Base-by-base conservation (phyloP, 2,329 filamentous ascomycete genomes). In the Bipolaris victoriae region DNA sequence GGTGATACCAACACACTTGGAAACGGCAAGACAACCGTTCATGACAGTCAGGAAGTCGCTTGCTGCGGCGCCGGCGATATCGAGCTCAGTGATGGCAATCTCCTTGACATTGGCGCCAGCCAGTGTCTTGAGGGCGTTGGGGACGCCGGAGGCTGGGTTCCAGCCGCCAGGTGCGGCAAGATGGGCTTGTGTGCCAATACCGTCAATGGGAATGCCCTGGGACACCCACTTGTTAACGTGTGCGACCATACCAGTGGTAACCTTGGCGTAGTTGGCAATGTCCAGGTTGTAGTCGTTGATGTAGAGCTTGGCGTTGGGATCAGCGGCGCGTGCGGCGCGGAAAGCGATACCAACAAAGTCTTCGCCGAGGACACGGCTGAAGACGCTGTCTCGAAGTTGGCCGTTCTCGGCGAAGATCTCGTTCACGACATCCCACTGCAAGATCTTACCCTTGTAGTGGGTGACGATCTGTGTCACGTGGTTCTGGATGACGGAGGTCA, bases 231-330 rank as follows among this genome's bases (percentile, higher is more conserved):
- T 83, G 68, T 84, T 83, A 63, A 91, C 88, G 67, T 87, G 79
- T 29, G 71, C 72, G 3, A 83, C 79, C 79, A 89, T 84, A 46
- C 76, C 80, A 9, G 74, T 78, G 5, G 80, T 80, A 9, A 45
- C 24, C 79, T 92, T 91, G 61, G 82, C 79, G 67, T 83, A 83
- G 63, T 66, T 81, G 18, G 87, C 81, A 43, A 75, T 80, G 76
- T 90, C 88, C 49, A 90, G 82, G 78, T 81, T 82, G 72, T 81
- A 82, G 69, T 92, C 89, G 76, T 92, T 92, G 78, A 91, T 90
- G 80, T 90, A 92, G 39, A 92, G 81, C 76, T 88, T 88, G 3
- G 86, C 88, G 55, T 76, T 67, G 2, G 89, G 87, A 71, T 91
- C 89, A 11, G 87, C 88, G 7, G 81, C 81, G 49, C 84, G 83